Evolutionary conservation across 106 monocot species (phyloP), one percentile per base, ranked within the genome.

Genomic region (Phalaenopsis aphrodite): DNA sequence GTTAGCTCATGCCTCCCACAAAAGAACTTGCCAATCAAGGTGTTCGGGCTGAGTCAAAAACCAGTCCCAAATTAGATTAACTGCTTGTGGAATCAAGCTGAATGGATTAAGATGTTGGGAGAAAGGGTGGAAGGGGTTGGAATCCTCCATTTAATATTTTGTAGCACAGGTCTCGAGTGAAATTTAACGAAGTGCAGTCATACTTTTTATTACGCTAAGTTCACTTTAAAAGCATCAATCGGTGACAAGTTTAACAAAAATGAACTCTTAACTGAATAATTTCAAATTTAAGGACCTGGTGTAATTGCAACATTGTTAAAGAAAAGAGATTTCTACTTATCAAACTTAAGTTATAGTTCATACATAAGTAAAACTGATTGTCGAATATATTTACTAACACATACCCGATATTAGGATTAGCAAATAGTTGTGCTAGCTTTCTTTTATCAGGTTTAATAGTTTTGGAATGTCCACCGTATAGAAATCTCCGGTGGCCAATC

Each of bases 361-460:
- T 12, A 38, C 1, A 39, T 11, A 8, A 39, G 10, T 39, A 14
- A 14, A 37, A 37, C 11, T 2, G 42, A 73, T 41, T 73, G 5
- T 5, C 18, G 3, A 30, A 23, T 74, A 57, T 39, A 49, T 4
- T 19, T 55, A 52, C 69, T 11, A 77, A 55, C 45, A 42, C 85
- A 77, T 91, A 94, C 98, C 94, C 88, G 61, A 95, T 89, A 81
- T 89, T 92, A 72, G 80, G 92, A 88, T 91, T 99, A 80, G 90
- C 94, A 79, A 99, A 94, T 76, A 99, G 79, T 37, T 94, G 65
- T 17, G 94, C 94, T 78, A 99, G 83, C 85, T 91, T 94, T 76
- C 91, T 89, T 83, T 99, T 99, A 77, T 99, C 98, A 79, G 98
- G 98, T 55, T 95, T 99, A 77, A 99, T 93, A 38, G 98, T 94